A percentile compares a stretch with the other conserved stretches of the same genome.
These are phyloP conservation scores for Afroboletus lepidellus DNA, from an alignment of 1,284 basidiomycete genomes.

Conservation along the genomic window DNA sequence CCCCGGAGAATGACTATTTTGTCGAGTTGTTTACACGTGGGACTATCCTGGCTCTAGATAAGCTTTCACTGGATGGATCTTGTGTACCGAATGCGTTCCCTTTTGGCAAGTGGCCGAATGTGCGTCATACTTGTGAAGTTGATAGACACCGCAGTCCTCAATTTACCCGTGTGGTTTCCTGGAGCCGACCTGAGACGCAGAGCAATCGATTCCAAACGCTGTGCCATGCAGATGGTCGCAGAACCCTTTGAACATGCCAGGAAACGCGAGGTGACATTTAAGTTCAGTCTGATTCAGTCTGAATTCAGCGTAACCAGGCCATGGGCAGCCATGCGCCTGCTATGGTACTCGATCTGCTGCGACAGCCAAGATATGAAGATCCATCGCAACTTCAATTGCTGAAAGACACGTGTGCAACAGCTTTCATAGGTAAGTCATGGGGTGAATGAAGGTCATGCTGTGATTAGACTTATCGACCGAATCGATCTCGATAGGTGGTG, in stretches of 20 bases:
- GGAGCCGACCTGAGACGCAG: conserved; percentile 14
- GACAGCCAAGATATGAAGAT: background rate
- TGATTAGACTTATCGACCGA: background rate
- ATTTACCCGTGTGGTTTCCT: conserved; percentile 26
- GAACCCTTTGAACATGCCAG: conserved; percentile 22
- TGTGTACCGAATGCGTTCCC: conserved; percentile 21
- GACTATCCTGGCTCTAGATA: conserved; percentile 10
- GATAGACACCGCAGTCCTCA: conserved; percentile 17
- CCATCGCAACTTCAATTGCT: conserved; percentile 4
- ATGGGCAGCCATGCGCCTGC: conserved; percentile 6
- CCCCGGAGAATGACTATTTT: conserved; percentile 16
- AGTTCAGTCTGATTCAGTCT: background rate
- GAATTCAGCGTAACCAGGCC: conserved; percentile 11
- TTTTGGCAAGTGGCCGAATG: conserved; percentile 13
- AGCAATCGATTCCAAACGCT: conserved; percentile 16
- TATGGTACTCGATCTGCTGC: conserved; percentile 21
- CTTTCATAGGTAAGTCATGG: conserved; percentile 24
- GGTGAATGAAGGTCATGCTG: background rate
- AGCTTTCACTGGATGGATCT: conserved; percentile 22
- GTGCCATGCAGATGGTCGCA: conserved; percentile 18
- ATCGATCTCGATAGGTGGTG: conserved; percentile 15
- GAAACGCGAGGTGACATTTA: conserved; percentile 14
- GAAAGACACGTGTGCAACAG: conserved; percentile 23
- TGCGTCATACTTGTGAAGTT: background rate
- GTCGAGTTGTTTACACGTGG: conserved; percentile 22